These are phyloP conservation scores for Vaccinium vitisidaea DNA, from an alignment of 148 eudicot species.

Conservation along the genomic window DNA sequence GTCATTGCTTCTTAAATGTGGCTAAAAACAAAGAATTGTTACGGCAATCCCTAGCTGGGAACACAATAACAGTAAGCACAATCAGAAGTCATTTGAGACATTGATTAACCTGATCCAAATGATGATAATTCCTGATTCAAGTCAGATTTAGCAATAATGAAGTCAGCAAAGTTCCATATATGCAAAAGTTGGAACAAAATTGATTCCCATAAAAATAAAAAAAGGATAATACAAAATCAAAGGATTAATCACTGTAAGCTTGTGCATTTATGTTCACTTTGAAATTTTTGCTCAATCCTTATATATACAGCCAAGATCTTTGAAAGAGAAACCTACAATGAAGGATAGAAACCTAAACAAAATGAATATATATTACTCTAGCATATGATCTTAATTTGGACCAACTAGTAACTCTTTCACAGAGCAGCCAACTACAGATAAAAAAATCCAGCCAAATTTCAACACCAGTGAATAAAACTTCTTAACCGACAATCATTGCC, in stretches of 20 bases:
- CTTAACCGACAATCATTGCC: too few relatives aligned
- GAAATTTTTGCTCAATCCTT: not conserved
- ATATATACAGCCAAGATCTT: not conserved
- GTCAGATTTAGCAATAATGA: not conserved
- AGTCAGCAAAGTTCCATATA: not conserved
- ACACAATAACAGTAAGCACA: not conserved
- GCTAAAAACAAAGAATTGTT: not conserved
- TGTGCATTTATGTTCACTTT: not conserved
- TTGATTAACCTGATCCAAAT: not conserved
- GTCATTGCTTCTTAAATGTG: not conserved
- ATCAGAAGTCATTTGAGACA: not conserved
- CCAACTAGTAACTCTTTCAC: not conserved
- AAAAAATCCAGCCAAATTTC: not conserved
- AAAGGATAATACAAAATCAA: not conserved
- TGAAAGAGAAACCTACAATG: not conserved
- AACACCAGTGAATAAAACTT: not conserved
- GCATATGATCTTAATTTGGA: not conserved
- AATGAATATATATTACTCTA: not conserved
- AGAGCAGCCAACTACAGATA: not conserved
- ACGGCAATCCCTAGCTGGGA: constrained; percentile 3
- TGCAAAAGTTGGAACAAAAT: not conserved
- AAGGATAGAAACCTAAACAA: not conserved
- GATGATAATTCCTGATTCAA: not conserved
- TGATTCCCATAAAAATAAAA: not conserved
- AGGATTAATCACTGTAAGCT: not conserved